Base-by-base conservation (phyloP, 176 grass and related monocot species). In the Paspalum notatum region DNA sequence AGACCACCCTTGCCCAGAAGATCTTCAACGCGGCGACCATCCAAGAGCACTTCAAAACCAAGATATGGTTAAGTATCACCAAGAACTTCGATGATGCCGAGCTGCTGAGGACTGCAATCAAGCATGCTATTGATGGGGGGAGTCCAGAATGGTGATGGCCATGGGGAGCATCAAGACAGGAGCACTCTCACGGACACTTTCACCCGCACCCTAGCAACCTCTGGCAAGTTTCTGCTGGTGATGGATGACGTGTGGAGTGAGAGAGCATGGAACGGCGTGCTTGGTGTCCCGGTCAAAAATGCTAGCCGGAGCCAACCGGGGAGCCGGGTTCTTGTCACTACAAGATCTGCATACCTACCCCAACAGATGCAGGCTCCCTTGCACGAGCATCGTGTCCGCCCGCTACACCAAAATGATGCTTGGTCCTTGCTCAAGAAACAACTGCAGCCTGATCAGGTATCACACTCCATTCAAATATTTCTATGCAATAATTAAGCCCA, bases 381-480 rank as follows among this genome's bases (percentile, higher is more conserved):
- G 18, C 39, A 58, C 3, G 38, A 54, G 21, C 38, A 75, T 39
- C 53, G 13, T 16, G n/a, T 44, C 2, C 43, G 7, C 1, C 32
- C 51, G 1, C 8, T 75, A 0, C 6, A 12, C 0, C 3, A 14
- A 8, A 51, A 57, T 0, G 72, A 74, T n/a, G 37, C 72, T 39
- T 74, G 52, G 72, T 56, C 38, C 6, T 10, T 75, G 4, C 72
- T 75, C 72, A 60, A 75, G n/a, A 59, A 15, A 8, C 71, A 73
- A 4, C 27, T 55, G 1, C 26, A 5, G 2, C 71, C 24, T 11
- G 7, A 38, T 38, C 47, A 52, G 47, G 69, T 72, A 47, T 38
- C 46, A 1, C 43, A 38, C 25, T 63, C 61, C 38, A 17, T 26
- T 27, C 32, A 18, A 40, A 8, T 18, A 11, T n/a, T 24, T 58